A percentile compares a stretch with the other conserved stretches of the same genome.
Conservation (phyloP, 129 eudicot species). For the Pulicaria dysenterica region DNA sequence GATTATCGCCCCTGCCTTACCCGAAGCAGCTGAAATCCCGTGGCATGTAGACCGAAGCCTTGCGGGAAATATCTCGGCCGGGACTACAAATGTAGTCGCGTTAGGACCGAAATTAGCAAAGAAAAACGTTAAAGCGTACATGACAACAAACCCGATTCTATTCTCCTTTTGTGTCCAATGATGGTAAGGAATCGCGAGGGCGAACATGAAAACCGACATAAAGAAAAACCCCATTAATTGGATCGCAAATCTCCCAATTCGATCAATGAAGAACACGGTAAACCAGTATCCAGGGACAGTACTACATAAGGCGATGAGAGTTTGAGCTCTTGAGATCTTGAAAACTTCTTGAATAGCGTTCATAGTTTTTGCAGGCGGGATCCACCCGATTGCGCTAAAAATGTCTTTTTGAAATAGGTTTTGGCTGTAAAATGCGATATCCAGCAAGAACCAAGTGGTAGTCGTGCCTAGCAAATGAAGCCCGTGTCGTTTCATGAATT, state of each 20-base stretch:
- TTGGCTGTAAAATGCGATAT: constrained; percentile 70
- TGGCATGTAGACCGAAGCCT: constrained; percentile 77
- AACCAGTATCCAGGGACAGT: constrained; percentile 91
- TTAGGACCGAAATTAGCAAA: constrained; percentile 80
- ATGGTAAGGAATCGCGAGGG: constrained; percentile 65
- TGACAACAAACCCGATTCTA: constrained; percentile 63
- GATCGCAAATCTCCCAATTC: constrained; percentile 61
- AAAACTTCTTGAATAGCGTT: constrained; percentile 61
- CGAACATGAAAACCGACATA: constrained; percentile 86
- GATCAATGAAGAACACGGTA: constrained; percentile 58
- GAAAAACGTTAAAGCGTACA: constrained; percentile 72
- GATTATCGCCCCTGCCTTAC: constrained; percentile 72
- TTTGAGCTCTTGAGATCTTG: constrained; percentile 67
- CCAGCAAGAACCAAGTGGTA: constrained; percentile 65
- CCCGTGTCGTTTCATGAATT: constrained; percentile 62
- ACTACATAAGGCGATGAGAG: constrained; percentile 68
- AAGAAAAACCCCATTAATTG: constrained; percentile 72
- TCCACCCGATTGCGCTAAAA: constrained; percentile 70
- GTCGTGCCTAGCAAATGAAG: constrained; percentile 70
- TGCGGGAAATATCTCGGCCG: constrained; percentile 77
- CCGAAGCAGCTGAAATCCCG: constrained; percentile 78
- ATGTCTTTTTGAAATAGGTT: constrained; percentile 73
- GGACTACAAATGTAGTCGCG: constrained; percentile 69
- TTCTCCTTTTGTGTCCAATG: constrained; percentile 70
- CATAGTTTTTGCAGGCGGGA: constrained; percentile 54